Percentiles rank a stretch among this genome's conserved stretches.
phyloP scores from a whole-genome alignment of 495 filamentous ascomycete species.

The Cercophora scortea region DNA sequence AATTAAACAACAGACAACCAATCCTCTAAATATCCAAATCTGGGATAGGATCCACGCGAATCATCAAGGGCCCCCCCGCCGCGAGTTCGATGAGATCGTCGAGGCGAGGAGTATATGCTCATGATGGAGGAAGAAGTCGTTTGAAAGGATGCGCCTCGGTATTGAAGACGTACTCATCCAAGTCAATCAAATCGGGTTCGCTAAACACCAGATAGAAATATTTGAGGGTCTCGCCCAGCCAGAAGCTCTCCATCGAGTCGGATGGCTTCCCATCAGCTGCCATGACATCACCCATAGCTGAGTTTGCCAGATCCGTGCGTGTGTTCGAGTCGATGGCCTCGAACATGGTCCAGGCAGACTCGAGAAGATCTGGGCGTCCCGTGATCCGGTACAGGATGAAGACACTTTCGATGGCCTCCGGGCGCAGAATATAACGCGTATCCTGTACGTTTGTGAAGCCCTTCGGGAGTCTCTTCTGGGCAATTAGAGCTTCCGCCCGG shows the following conservation, averaged over 20 bases:
- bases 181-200: conserved; percentile 56
- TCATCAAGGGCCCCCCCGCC: too few relatives aligned
- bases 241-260: conserved; percentile 48
- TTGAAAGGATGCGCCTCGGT: conserved; percentile 77
- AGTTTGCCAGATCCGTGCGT: conserved; percentile 41
- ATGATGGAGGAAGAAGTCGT: conserved; percentile 17
- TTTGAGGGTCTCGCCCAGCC: conserved; percentile 43
- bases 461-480: conserved; percentile 53
- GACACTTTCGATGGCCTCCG: conserved; percentile 59
- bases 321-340: conserved; percentile 39
- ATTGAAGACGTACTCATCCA: conserved; percentile 76
- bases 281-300: conserved; percentile 38
- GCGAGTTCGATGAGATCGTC: too few relatives aligned
- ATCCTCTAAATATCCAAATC: too few relatives aligned
- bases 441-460: conserved; percentile 56
- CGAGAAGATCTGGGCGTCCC: conserved; percentile 41
- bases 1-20: too few relatives aligned
- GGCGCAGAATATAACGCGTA: conserved; percentile 64
- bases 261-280: conserved; percentile 13
- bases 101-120: too few relatives aligned
- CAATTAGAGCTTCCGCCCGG: conserved; percentile 32
- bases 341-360: conserved; percentile 56
- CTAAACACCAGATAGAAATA: conserved; percentile 74
- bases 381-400: conserved; percentile 66
- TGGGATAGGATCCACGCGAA: too few relatives aligned